A percentile compares a stretch with the other conserved stretches of the same genome.
These are phyloP conservation scores for Populus pruinosa DNA, from an alignment of 345 rosid genomes.

Conservation along the genomic window DNA sequence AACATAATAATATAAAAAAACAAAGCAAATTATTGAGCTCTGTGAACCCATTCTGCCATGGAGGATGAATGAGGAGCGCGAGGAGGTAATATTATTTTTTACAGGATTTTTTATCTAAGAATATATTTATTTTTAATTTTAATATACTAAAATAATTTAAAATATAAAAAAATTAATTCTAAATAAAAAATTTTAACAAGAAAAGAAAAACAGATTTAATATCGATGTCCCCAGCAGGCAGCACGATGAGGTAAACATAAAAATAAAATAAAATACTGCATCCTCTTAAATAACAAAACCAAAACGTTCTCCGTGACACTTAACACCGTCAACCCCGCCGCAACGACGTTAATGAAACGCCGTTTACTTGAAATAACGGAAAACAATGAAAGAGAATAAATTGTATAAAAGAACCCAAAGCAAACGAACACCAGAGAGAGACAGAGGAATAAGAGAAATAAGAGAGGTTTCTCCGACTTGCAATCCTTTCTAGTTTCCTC, in stretches of 20 bases:
- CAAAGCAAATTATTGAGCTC: conserved; percentile 22
- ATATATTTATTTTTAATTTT: no score
- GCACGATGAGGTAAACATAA: neutral
- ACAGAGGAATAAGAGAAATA: conserved; percentile 8
- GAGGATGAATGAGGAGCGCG: no score
- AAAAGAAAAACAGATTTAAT: no score
- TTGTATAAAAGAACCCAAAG: conserved; percentile 38
- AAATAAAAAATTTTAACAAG: neutral
- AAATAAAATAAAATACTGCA: neutral
- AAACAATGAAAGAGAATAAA: conserved; percentile 18
- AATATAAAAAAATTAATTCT: no score
- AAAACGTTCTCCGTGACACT: conserved; percentile 3
- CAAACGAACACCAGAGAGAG: conserved; percentile 21
- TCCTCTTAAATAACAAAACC: neutral
- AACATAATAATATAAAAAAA: neutral
- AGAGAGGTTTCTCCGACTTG: conserved; percentile 19
- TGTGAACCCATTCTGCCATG: conserved; percentile 4
- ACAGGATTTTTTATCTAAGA: no score
- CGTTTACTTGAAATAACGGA: conserved; percentile 32
- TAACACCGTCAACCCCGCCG: conserved; percentile 45
- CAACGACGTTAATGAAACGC: conserved; percentile 45
- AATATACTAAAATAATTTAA: no score
- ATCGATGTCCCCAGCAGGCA: no score
- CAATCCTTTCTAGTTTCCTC: conserved; percentile 8
- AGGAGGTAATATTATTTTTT: neutral